These are phyloP conservation scores for Lentinula detonsa DNA, from an alignment of 768 basidiomycete species.

Conservation along the genomic window DNA sequence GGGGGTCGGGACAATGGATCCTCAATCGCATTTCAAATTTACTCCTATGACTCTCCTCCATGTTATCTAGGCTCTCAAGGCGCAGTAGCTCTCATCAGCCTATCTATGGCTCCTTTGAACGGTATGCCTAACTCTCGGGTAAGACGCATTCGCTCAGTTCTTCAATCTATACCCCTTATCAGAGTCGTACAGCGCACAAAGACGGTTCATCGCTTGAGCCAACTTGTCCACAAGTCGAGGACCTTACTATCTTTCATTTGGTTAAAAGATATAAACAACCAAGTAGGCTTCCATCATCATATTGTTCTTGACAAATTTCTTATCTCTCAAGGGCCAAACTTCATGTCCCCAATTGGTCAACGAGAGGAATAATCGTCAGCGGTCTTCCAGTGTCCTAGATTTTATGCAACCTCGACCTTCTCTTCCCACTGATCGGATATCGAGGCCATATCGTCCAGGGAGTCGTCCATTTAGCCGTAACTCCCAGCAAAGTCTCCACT, in stretches of 20 bases:
- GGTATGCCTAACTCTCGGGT: no score
- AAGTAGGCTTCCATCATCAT: not conserved
- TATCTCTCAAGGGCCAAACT: no score
- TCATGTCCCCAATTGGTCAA: not conserved
- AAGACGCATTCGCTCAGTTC: no score
- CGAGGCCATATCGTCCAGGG: not conserved
- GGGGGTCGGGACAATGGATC: no score
- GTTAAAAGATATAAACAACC: not conserved
- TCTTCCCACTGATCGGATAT: not conserved
- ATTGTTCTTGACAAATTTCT: no score
- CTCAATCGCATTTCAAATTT: no score
- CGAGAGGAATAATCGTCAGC: no score
- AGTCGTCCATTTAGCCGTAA: not conserved
- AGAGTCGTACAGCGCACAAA: not conserved
- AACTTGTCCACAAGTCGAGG: not conserved
- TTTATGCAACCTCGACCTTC: not conserved
- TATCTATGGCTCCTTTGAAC: no score
- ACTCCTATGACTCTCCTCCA: no score
- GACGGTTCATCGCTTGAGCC: not conserved
- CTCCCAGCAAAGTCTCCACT: not conserved
- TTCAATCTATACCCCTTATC: not conserved
- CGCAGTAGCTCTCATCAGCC: no score
- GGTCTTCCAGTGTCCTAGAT: not conserved
- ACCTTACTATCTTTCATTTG: not conserved
- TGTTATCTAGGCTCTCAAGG: no score